These are phyloP conservation scores for Pseudopyrenochaeta lycopersici DNA, from an alignment of 2,329 filamentous ascomycete genomes.

Conservation along the genomic window DNA sequence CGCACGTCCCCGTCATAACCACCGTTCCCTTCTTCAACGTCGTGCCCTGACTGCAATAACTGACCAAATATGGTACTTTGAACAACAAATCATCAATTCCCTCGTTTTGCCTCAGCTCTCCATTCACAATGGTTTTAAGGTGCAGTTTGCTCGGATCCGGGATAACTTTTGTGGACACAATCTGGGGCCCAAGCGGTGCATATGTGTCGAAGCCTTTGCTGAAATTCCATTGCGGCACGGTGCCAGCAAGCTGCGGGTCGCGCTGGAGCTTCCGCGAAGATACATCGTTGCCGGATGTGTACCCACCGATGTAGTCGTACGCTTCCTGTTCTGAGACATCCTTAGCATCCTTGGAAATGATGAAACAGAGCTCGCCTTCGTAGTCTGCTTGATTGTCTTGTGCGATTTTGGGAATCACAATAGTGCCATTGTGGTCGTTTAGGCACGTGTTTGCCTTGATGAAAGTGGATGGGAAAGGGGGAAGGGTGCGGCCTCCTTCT, in stretches of 20 bases:
- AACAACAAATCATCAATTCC: slow-evolving; percentile 61
- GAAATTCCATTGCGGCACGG: slow-evolving; percentile 66
- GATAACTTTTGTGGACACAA: slow-evolving; percentile 57
- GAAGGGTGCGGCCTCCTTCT: slow-evolving; percentile 61
- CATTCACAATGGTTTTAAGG: slow-evolving; percentile 60
- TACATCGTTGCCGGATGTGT: slow-evolving; percentile 65
- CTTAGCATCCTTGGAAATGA: slow-evolving; percentile 63
- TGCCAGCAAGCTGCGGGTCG: slow-evolving; percentile 59
- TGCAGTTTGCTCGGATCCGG: slow-evolving; percentile 54
- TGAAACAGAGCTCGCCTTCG: slow-evolving; percentile 52
- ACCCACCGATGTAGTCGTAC: slow-evolving; percentile 62
- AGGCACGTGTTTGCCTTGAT: slow-evolving; percentile 58
- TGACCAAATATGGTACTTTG: slow-evolving; percentile 55
- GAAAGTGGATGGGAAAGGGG: slow-evolving; percentile 61
- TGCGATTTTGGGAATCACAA: slow-evolving; percentile 59
- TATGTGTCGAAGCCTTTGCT: slow-evolving; percentile 67
- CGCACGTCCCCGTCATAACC: slow-evolving; percentile 60
- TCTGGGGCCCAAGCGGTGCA: slow-evolving; percentile 61
- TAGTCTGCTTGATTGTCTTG: slow-evolving; percentile 60
- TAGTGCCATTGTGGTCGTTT: slow-evolving; percentile 51
- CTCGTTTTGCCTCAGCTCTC: slow-evolving; percentile 58
- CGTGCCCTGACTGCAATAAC: slow-evolving; percentile 57
- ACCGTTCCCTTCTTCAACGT: slow-evolving; percentile 59
- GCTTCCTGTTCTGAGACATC: slow-evolving; percentile 58
- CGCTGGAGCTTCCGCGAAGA: slow-evolving; percentile 63